Evolutionary conservation across 345 rosid genomes (phyloP), one percentile per base, ranked within the genome.

Genomic region (Arabis hirsuta): DNA sequence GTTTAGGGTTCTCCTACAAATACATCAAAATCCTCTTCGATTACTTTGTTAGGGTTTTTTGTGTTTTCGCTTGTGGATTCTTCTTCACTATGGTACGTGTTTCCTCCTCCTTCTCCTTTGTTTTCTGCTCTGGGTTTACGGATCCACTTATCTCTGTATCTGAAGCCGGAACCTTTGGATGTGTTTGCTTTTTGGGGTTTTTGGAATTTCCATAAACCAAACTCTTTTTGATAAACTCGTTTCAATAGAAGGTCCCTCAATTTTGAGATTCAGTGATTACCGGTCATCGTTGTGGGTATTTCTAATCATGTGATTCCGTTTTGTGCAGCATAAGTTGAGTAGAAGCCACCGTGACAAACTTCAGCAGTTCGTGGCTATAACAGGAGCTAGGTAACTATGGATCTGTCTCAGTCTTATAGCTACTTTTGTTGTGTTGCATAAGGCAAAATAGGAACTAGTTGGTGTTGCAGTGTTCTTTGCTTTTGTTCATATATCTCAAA

Each of bases 261-360:
- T 69, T 69, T 55, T 62, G 26, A 13, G 62, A 51, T 52, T 66
- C 39, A 22, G 31, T 67, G 52, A 13, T 53, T 14, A 24, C 27
- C 10, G 12, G 12, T 9, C 22, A 41, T 29, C 34, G 50, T 27
- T 62, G 20, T 65, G 36, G 1, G 6, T 39, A 3, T 57, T 27
- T 62, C 20, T 27, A 31, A 26, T 55, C 31, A 58, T 55, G 29
- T 76, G 72, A 13, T 76, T 62, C 36, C 41, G 24, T 22, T 44
- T 14, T 44, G 24, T 42, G 46, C 83, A 89, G 98, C 85, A 93
- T 80, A 93, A 93, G 81, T 66, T 90, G 80, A 84, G 79, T 50
- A 89, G 96, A 82, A 84, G 85, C 67, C 80, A 89, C 81, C 96
- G 98, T 2, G 98, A 93, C 72, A 93, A 90, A 73, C 80, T 93